Evolutionary conservation across 1,284 basidiomycete genomes (phyloP).

Genomic region (Mycena sp.): DNA sequence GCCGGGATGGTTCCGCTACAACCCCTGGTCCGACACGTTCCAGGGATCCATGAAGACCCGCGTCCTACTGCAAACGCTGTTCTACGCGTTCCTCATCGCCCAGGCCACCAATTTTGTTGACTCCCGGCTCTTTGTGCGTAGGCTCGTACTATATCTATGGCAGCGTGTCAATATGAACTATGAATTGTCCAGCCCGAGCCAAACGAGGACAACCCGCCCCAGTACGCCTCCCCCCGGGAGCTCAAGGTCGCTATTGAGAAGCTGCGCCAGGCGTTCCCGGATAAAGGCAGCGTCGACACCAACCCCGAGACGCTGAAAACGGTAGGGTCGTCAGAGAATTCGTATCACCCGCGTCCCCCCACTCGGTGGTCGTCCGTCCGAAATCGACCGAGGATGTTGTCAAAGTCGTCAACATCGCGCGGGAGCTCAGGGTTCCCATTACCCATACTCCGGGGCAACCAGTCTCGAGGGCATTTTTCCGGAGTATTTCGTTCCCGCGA

Average conservation of each 20-base stretch:
- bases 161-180: neutral
- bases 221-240: constrained; percentile 58
- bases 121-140: constrained; percentile 41
- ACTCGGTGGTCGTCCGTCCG: constrained; percentile 64
- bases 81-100: constrained; percentile 48
- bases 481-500: constrained; percentile 56
- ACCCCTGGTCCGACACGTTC: constrained; percentile 51
- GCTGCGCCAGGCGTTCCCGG: constrained; percentile 58
- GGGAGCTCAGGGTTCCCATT: constrained; percentile 62
- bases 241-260: constrained; percentile 64
- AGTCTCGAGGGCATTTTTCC: constrained; percentile 73
- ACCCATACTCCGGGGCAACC: constrained; percentile 78
- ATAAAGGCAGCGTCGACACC: constrained; percentile 55
- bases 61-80: constrained; percentile 43
- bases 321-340: constrained; percentile 74
- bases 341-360: constrained; percentile 72
- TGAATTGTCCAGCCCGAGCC: constrained; percentile 15
- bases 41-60: constrained; percentile 41
- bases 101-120: constrained; percentile 40
- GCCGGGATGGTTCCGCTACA: constrained; percentile 36
- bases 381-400: constrained; percentile 74
- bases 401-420: constrained; percentile 70
- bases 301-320: constrained; percentile 58
- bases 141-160: neutral
- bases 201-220: constrained; percentile 24